phyloP scores from a whole-genome alignment of 495 filamentous ascomycete species.

The Lasiosphaeris hirsuta region DNA sequence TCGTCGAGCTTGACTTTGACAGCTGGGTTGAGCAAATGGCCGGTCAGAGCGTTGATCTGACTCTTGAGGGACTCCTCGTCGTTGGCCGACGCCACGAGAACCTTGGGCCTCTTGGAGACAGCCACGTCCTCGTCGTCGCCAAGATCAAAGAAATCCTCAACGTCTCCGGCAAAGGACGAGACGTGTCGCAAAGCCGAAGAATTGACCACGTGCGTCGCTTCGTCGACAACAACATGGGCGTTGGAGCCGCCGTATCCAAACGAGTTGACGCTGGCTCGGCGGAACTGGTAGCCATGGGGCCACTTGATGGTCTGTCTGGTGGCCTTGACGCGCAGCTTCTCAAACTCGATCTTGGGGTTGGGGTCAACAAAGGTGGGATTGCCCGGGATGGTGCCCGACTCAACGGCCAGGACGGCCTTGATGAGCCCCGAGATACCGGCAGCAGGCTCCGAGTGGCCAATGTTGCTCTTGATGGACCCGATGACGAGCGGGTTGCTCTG shows the following conservation, averaged over 20 bases:
- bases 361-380: constrained; percentile 32
- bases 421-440: constrained; percentile 38
- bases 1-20: constrained; percentile 17
- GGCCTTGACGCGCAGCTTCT: background rate
- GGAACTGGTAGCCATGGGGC: constrained; percentile 4
- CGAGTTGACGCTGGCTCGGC: constrained; percentile 49
- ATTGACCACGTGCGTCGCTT: background rate
- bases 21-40: constrained; percentile 23
- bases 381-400: constrained; percentile 35
- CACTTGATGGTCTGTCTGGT: constrained; percentile 7
- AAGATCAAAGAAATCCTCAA: background rate
- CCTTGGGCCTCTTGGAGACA: background rate
- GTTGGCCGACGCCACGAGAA: constrained; percentile 23
- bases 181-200: background rate
- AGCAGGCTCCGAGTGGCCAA: constrained; percentile 41
- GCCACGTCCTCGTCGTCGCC: constrained; percentile 24
- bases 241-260: constrained; percentile 58
- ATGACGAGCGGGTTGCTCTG: constrained; percentile 16
- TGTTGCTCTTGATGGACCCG: constrained; percentile 44
- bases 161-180: background rate
- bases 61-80: constrained; percentile 11
- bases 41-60: constrained; percentile 1
- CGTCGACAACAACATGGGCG: constrained; percentile 50
- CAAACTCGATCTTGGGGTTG: constrained; percentile 38
- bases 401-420: constrained; percentile 35